A percentile compares a stretch with the other conserved stretches of the same genome.
These are phyloP conservation scores for Triglochin maritima DNA, from an alignment of 106 monocot genomes.

Conservation along the genomic window DNA sequence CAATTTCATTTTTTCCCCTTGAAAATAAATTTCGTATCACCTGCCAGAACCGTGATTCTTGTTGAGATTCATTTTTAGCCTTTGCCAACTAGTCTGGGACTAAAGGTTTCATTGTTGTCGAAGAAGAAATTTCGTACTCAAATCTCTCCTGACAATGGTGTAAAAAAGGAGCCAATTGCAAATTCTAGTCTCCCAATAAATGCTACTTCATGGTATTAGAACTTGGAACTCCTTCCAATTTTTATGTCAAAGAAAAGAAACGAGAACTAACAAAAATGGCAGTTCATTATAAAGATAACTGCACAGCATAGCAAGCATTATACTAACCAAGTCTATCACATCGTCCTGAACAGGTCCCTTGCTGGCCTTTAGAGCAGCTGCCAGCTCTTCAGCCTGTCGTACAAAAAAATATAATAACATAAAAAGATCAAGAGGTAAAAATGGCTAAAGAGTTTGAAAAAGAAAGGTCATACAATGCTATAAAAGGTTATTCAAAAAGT, in stretches of 20 bases:
- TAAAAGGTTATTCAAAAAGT: neutral
- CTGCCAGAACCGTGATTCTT: no score
- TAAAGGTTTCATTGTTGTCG: no score
- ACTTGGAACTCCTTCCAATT: no score
- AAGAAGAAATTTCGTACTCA: no score
- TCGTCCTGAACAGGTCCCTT: slow-evolving; percentile 34
- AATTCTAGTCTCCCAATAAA: no score
- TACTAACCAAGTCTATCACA: slow-evolving; percentile 40
- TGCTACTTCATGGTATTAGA: no score
- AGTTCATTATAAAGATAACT: neutral
- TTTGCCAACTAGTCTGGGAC: no score
- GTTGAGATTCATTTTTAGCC: no score
- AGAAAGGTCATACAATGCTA: neutral
- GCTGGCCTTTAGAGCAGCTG: slow-evolving; percentile 62
- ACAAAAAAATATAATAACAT: neutral
- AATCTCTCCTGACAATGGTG: no score
- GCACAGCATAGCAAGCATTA: neutral
- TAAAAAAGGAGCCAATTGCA: no score
- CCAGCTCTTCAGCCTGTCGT: slow-evolving; percentile 85
- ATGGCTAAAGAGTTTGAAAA: neutral
- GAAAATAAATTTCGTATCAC: no score
- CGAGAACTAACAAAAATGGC: neutral
- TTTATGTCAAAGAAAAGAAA: neutral
- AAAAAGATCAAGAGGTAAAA: neutral
- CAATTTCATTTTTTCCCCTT: no score